Base-by-base conservation (phyloP, 805 yeast genomes). In the Candida schatavii region DNA sequence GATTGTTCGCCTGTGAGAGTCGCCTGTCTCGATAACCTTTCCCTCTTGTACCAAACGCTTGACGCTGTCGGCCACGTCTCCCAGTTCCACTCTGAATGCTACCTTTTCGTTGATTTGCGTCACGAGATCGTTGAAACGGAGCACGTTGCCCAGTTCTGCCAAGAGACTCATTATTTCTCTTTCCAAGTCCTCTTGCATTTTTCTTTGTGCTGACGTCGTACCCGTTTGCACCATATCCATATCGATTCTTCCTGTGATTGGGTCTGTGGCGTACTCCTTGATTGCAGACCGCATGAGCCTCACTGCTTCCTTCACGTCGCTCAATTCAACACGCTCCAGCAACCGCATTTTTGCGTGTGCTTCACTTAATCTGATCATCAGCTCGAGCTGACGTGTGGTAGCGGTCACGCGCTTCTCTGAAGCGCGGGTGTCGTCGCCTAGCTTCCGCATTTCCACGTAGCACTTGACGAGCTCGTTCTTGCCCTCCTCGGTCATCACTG, bases 201-300 rank as follows among this genome's bases (percentile, higher is more conserved):
- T 76, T 62, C 96, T 75, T 61, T 90, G 96, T 3, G 91, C 87
- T 2, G 87, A 75, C 0, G 97, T 86, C 36, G 90, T 89, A 37
- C 98, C 99, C 0, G 98, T 93, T 66, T 91, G 97, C 22, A 93
- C 90, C 59, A 93, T 72, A 61, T 89, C 97, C 97, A 93, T 89
- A 60, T 93, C 99, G 50, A 93, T 93, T 55, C 93, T 79, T 23
- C 99, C 99, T 0, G 99, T 91, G 27, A 83, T 72, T 19, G 99
- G 99, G 67, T 93, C 99, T 2, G 97, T 93, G 13, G 99, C 99
- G 61, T 93, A 93, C 49, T 93, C 98, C 61, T 93, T 93, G 50
- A 93, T 87, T 11, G 99, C 99, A 3, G 95, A 79, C 53, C 85
- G 82, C 59, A 91, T 93, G 50, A 93, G 72, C 50, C 99, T 77